These are phyloP conservation scores for Pseudogymnoascus sp. DNA, from an alignment of 2,329 filamentous ascomycete genomes.

Conservation along the genomic window DNA sequence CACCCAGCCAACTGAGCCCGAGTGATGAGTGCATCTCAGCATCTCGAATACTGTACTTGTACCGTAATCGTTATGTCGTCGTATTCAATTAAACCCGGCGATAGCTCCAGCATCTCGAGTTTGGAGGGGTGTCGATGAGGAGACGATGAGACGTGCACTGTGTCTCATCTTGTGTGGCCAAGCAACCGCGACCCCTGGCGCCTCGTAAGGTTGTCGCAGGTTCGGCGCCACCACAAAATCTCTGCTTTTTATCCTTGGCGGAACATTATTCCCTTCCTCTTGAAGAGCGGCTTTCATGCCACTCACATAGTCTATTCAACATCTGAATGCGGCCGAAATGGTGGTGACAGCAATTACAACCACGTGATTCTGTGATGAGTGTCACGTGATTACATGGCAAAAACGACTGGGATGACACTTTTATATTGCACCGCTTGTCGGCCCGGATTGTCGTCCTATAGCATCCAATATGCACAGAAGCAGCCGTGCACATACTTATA, in stretches of 20 bases:
- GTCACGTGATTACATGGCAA: not conserved
- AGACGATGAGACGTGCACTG: not conserved
- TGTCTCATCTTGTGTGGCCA: not conserved
- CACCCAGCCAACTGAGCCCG: not conserved
- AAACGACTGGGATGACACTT: not conserved
- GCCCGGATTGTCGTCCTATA: not conserved
- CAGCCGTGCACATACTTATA: not conserved
- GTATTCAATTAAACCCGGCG: not conserved
- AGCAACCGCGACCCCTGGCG: not conserved
- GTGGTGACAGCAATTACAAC: too few species aligned
- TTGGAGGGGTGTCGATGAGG: slow-evolving; percentile 7
- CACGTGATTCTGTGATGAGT: not conserved
- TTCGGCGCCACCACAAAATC: not conserved
- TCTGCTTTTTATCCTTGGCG: not conserved
- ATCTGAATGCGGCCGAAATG: not conserved
- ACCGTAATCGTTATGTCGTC: slow-evolving; percentile 12
- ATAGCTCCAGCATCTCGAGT: slow-evolving; percentile 3
- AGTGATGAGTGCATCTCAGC: not conserved
- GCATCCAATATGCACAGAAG: not conserved
- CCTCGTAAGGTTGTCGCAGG: not conserved
- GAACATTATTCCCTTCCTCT: not conserved
- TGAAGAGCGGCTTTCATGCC: not conserved
- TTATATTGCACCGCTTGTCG: not conserved
- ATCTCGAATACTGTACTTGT: not conserved
- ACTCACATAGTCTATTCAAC: not conserved